Base-by-base conservation (phyloP, 148 eudicot species). In the Persicaria tinctoria region DNA sequence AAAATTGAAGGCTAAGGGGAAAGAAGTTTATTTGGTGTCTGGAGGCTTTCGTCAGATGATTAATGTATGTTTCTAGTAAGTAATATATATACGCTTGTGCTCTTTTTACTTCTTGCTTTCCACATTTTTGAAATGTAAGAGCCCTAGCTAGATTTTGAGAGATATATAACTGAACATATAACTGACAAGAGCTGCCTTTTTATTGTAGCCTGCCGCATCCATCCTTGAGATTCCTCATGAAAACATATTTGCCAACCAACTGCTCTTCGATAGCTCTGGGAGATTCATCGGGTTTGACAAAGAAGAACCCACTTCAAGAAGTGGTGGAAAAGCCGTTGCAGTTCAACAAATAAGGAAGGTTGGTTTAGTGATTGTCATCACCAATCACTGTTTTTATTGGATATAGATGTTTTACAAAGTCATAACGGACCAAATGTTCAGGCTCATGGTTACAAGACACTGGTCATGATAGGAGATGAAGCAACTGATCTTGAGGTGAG, bases 21-120 rank as follows among this genome's bases (percentile, higher is more conserved):
- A 75, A 17, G 83, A 68, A 46, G 93, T 94, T 73, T 94, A 86
- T 89, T 80, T 94, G 44, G 86, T 94, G 73, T 94, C 98, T 74
- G 98, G 98, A 79, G 98, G 98, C 66, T 94, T 94, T 79, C 97
- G 98, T 55, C 97, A 94, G 79, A 94, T 94, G 98, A 94, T 91
- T 75, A 87, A 92, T 80, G 96, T 95, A 87, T 73, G 83, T 54
- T 81, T 41, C 78, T 50, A 41, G n/a, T 73, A 66, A 38, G 47
- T 56, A 53, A 16, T 73, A 11, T 32, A 8, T 51, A 12, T 72
- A 51, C 44, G 12, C 41, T 51, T 51, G 8, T 48, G 32, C 54
- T 73, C 64, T 73, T 38, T 10, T 53, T 51, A 32, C 50, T 44
- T 13, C 51, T 3, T 3, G 18, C 7, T 13, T 20, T 72, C 72